Base-by-base conservation (phyloP, 2,329 filamentous ascomycete species). In the Hypomyces perniciosus region DNA sequence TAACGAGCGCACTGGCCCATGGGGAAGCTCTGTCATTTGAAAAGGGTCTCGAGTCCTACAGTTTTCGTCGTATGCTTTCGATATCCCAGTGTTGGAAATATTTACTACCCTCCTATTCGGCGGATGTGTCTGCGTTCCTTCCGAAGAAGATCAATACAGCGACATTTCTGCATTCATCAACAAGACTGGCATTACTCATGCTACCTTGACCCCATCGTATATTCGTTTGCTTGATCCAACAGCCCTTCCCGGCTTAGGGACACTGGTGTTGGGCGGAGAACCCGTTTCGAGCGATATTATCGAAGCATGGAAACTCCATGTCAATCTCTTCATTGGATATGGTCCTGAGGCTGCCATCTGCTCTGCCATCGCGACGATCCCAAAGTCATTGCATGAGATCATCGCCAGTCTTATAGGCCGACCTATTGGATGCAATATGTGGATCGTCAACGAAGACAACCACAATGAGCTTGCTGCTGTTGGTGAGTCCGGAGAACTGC, bases 11-110 rank as follows among this genome's bases (percentile, higher is more conserved):
- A n/a, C n/a, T 49, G 10, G 40, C 47, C 9, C 34, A 49, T 10
- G 46, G 46, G 6, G 8, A 20, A 12, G 39, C 35, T 27, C 46
- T 42, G n/a, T 30, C 43, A n/a, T 13, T 34, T 43, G 0, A 54
- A 53, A 7, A 12, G 5, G 54, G 46, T 12, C 58, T 53, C n/a
- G 41, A 2, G 54, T 61, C 4, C 45, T 62, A 1, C 61, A 62
- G 10, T 63, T 63, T 29, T 45, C 53, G 0, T 61, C 61, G 0
- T 63, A 60, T 20, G 59, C 57, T 0, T 62, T 63, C 28, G 61
- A 63, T 6, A 50, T 60, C 1, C 44, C 50, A 0, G 54, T 62
- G 31, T 58, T 40, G 29, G 61, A 62, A 41, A 63, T 46, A 0
- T 51, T 52, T 6, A 38, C 43, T 3, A 52, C 50, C 2, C 46